Conservation (phyloP, 1,139 yeast species). For the Meyerozyma carpophila region DNA sequence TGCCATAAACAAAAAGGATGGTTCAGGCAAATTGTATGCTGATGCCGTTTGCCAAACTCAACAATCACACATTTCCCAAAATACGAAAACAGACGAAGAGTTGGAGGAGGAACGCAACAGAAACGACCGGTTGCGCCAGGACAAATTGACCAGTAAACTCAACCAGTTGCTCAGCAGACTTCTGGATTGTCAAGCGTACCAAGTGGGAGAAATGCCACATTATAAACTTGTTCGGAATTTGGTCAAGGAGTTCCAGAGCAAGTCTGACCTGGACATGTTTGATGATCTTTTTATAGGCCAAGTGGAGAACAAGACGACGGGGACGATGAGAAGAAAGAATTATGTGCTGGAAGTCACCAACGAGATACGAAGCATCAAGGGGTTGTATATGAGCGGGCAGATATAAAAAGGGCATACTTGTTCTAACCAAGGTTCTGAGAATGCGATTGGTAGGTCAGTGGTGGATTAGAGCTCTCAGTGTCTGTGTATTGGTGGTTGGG, state of each 20-base stretch:
- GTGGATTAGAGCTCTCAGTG: background rate
- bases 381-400: conserved; percentile 42
- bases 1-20: conserved; percentile 23
- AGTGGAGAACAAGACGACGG: conserved; percentile 2
- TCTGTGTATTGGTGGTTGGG: too few relatives aligned
- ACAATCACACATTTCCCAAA: conserved; percentile 16
- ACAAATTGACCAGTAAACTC: conserved; percentile 19
- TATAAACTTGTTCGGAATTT: conserved; percentile 24
- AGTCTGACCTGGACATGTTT: conserved; percentile 34
- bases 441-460: background rate
- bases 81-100: conserved; percentile 9
- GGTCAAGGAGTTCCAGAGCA: conserved; percentile 33
- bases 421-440: too few relatives aligned
- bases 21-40: conserved; percentile 32
- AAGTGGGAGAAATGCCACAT: conserved; percentile 29
- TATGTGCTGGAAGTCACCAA: conserved; percentile 32
- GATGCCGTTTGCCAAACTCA: conserved; percentile 39
- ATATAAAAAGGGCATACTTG: conserved; percentile 16
- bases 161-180: conserved; percentile 18
- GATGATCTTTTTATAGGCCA: conserved; percentile 21
- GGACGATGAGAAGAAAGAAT: conserved; percentile 19
- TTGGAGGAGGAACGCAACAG: conserved; percentile 13
- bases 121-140: conserved; percentile 24
- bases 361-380: conserved; percentile 41
- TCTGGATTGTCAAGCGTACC: conserved; percentile 24